Evolutionary conservation across 1,284 basidiomycete species (phyloP).

Genomic region (Volvariella surrecta): DNA sequence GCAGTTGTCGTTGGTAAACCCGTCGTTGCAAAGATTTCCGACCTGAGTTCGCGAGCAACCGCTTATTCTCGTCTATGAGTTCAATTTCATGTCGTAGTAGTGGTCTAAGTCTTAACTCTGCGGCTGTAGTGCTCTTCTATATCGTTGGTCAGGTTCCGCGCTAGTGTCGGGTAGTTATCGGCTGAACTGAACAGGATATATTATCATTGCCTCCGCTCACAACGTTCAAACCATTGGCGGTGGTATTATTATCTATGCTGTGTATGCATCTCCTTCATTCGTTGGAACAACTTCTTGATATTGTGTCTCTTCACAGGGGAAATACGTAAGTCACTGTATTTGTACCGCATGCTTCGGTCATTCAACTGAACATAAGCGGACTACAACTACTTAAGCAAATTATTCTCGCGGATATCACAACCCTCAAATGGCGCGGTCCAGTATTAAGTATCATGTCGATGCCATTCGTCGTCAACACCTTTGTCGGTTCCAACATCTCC

Average conservation of each 20-base stretch:
- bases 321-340: too few relatives aligned
- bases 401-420: conserved; percentile 75
- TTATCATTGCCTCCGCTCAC: too few relatives aligned
- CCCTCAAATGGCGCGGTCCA: conserved; percentile 71
- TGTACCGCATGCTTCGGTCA: too few relatives aligned
- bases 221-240: too few relatives aligned
- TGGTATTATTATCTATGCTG: too few relatives aligned
- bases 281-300: too few relatives aligned
- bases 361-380: conserved; percentile 48
- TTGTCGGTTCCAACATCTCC: conserved; percentile 64
- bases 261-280: too few relatives aligned
- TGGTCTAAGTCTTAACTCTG: background rate
- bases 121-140: conserved; percentile 43
- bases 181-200: too few relatives aligned
- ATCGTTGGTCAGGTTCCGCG: conserved; percentile 29
- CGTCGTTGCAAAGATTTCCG: conserved; percentile 72
- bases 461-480: conserved; percentile 63
- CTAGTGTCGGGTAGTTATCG: background rate
- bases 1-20: conserved; percentile 54
- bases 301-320: too few relatives aligned
- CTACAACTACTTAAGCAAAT: conserved; percentile 71
- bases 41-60: conserved; percentile 51
- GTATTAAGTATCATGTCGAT: conserved; percentile 53
- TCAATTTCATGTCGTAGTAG: background rate
- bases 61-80: conserved; percentile 54